Percentiles rank a stretch among this genome's conserved stretches.
Evolutionary conservation across 805 yeast genomes (phyloP).

Genomic region (Zygotorulaspora chibaensis): DNA sequence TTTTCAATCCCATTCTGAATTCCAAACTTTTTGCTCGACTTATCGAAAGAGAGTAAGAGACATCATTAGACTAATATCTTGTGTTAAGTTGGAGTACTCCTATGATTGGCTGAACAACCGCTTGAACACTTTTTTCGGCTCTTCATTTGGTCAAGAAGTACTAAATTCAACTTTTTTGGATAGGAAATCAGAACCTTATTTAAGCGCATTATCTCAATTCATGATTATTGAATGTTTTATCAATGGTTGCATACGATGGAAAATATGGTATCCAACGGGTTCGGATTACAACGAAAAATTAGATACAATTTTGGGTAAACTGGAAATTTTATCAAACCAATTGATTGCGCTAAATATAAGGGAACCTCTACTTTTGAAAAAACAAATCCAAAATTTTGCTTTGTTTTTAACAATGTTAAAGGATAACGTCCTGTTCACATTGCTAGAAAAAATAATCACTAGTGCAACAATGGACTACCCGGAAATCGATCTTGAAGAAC

Average conservation of each 20-base stretch:
- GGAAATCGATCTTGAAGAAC: slow-evolving; percentile 41
- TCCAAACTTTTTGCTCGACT: slow-evolving; percentile 67
- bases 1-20: slow-evolving; percentile 82
- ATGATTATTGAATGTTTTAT: slow-evolving; percentile 84
- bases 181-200: slow-evolving; percentile 61
- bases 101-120: slow-evolving; percentile 76
- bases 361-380: slow-evolving; percentile 77
- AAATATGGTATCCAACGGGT: slow-evolving; percentile 65
- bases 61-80: slow-evolving; percentile 79
- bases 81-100: slow-evolving; percentile 79
- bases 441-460: slow-evolving; percentile 77
- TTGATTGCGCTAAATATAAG: slow-evolving; percentile 69
- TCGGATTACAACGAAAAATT: slow-evolving; percentile 45
- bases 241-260: slow-evolving; percentile 93
- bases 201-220: slow-evolving; percentile 76
- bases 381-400: slow-evolving; percentile 86
- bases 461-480: slow-evolving; percentile 84
- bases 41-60: slow-evolving; percentile 86
- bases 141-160: slow-evolving; percentile 62
- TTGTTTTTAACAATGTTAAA: slow-evolving; percentile 89
- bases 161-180: slow-evolving; percentile 51
- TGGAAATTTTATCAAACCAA: slow-evolving; percentile 69
- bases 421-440: slow-evolving; percentile 75
- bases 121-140: slow-evolving; percentile 66
- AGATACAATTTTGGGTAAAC: slow-evolving; percentile 48